Evolutionary conservation across 2,329 filamentous ascomycete species (phyloP).

Genomic region (Xylaria sp.): DNA sequence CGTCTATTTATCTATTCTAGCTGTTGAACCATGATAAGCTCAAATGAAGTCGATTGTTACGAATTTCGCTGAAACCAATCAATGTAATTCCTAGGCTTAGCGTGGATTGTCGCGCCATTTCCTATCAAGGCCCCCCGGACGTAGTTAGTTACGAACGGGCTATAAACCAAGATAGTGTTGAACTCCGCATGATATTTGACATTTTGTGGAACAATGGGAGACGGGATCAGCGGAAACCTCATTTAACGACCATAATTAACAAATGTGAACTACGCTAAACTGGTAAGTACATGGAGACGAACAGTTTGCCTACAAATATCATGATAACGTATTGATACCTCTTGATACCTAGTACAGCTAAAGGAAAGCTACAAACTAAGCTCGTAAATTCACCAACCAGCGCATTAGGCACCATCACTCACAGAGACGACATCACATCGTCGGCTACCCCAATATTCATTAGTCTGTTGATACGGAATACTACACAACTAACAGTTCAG

Average conservation of each 20-base stretch:
- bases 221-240: constrained; percentile 1
- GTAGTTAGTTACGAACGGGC: constrained; percentile 1
- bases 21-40: constrained; percentile 14
- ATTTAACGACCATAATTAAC: too few species aligned
- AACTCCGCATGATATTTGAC: constrained; percentile 10
- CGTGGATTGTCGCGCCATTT: constrained; percentile 16
- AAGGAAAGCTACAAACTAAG: not conserved
- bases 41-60: constrained; percentile 20
- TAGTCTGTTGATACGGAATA: not conserved
- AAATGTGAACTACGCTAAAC: too few species aligned
- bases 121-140: constrained; percentile 16
- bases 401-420: not conserved
- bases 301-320: not conserved
- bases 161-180: not conserved
- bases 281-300: not conserved
- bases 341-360: too few species aligned
- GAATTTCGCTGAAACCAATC: not conserved
- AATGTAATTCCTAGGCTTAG: not conserved
- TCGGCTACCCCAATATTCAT: not conserved
- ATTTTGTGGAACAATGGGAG: not conserved
- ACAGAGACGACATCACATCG: not conserved
- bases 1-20: constrained; percentile 2
- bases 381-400: not conserved
- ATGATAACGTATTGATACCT: not conserved
- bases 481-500: not conserved